A percentile compares a stretch with the other conserved stretches of the same genome.
Evolutionary conservation across 768 basidiomycete genomes (phyloP).

Genomic region (Phaeotremella skinneri): DNA sequence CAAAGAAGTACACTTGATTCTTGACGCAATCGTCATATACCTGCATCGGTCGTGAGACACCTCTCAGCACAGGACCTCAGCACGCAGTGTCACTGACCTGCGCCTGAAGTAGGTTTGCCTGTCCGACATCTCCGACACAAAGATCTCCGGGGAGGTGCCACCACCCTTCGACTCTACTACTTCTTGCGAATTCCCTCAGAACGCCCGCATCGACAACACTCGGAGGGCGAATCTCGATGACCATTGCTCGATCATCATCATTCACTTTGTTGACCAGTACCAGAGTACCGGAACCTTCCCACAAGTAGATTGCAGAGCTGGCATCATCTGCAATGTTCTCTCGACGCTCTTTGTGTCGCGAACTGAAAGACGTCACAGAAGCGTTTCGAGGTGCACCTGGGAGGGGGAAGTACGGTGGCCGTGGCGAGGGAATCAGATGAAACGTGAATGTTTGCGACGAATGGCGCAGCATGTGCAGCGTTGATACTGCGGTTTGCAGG

Average conservation of each 20-base stretch:
- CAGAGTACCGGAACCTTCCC: conserved; percentile 49
- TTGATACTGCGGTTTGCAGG: conserved; percentile 44
- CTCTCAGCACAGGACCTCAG: neutral
- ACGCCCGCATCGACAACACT: conserved; percentile 35
- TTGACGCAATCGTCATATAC: conserved; percentile 48
- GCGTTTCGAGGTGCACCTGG: conserved; percentile 14
- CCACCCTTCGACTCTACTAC: conserved; percentile 30
- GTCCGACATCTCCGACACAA: conserved; percentile 43
- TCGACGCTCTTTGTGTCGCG: neutral
- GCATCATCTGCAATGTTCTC: neutral
- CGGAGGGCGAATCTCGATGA: conserved; percentile 46
- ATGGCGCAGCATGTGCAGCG: conserved; percentile 47
- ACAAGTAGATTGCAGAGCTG: conserved; percentile 18
- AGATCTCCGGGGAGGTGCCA: conserved; percentile 37
- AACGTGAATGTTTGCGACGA: conserved; percentile 43
- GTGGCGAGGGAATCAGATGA: conserved; percentile 29
- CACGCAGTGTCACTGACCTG: conserved; percentile 27
- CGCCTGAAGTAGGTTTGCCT: conserved; percentile 48
- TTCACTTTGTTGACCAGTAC: conserved; percentile 42
- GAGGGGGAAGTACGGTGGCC: conserved; percentile 22
- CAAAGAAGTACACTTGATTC: conserved; percentile 49
- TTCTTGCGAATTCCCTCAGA: conserved; percentile 41
- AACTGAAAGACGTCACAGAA: conserved; percentile 2
- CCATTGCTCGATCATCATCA: conserved; percentile 40
- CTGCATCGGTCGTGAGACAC: neutral